Evolutionary conservation across 805 yeast genomes (phyloP), one percentile per base, ranked within the genome.

Genomic region (Schizosaccharomyces osmophilus): DNA sequence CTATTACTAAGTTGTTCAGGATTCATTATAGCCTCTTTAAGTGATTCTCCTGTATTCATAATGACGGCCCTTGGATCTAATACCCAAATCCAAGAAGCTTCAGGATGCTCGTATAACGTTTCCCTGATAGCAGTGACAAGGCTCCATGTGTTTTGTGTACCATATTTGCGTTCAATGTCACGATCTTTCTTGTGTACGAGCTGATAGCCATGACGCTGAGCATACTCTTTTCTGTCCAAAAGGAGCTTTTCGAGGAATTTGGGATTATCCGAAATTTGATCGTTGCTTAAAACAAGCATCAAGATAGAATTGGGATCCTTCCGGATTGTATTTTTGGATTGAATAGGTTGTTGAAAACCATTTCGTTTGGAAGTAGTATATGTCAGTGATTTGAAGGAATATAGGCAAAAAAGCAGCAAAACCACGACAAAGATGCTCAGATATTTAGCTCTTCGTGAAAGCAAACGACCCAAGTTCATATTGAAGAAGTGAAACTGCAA

Each of bases 11-110:
- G 57, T 29, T 51, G 31, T 5, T 65, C 61, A 3, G 70, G 71
- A 32, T 65, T 60, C 17, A 72, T 64, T 2, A 72, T 24, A 48
- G 69, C 69, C 15, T 62, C 58, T 4, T 66, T 68, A 6, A 72
- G 62, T 22, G 69, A 69, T 17, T 68, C 36, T 9, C 64, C 51
- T 5, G 68, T 67, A 59, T 71, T 70, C 70, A 70, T 71, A 60
- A 72, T 68, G 29, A 72, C 65, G 13, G 69, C 69, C 43, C 72
- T 74, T 4, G 67, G 64, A 62, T 72, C 74, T 24, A 72, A 65
- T 73, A 73, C 71, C 73, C 73, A 72, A 29, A 72, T 65, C 74
- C 74, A 72, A 61, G 72, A 71, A 22, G 68, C 72, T 1, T 68
- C 67, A 4, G 74, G 73, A 62, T 69, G 61, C 22, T 55, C 55